These are phyloP conservation scores for Porphyridium purpureum DNA, from an alignment of 23 red algal species.

Conservation along the genomic window DNA sequence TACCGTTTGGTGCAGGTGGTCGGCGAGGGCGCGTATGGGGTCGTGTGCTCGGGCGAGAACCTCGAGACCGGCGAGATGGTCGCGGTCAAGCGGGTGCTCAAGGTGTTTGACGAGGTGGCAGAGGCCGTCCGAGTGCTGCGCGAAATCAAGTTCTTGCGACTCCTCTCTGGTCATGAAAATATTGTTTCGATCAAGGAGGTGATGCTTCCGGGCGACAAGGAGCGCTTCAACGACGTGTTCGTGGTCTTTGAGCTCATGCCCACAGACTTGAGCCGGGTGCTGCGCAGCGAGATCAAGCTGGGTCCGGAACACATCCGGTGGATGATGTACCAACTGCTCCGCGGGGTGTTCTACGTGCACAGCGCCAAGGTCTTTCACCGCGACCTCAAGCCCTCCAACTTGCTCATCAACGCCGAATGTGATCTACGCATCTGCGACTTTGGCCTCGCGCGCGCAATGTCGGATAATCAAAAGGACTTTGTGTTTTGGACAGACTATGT, in stretches of 20 bases:
- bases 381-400: slow-evolving; percentile 92
- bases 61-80: slow-evolving; percentile 44
- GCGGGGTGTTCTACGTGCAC: slow-evolving; percentile 81
- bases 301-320: slow-evolving; percentile 71
- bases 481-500: slow-evolving; percentile 99
- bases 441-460: slow-evolving; percentile 77
- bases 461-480: slow-evolving; percentile 47
- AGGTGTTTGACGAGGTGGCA: slow-evolving; percentile 63
- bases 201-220: slow-evolving; percentile 25
- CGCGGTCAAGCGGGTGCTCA: slow-evolving; percentile 63
- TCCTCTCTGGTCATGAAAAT: slow-evolving; percentile 73
- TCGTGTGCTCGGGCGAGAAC: slow-evolving; percentile 60
- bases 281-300: slow-evolving; percentile 56
- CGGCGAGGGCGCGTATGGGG: slow-evolving; percentile 69
- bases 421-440: slow-evolving; percentile 90
- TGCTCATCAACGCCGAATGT: slow-evolving; percentile 87
- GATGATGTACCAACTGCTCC: slow-evolving; percentile 82
- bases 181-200: slow-evolving; percentile 83
- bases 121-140: slow-evolving; percentile 52
- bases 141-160: slow-evolving; percentile 78
- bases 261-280: slow-evolving; percentile 67
- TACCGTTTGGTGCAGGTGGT: slow-evolving; percentile 46
- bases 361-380: slow-evolving; percentile 80
- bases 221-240: slow-evolving; percentile 85
- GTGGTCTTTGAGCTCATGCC: slow-evolving; percentile 96